Evolutionary conservation across 192 early-diverging fungal genomes (phyloP), one percentile per base, ranked within the genome.

Genomic region (Endogone sp.): DNA sequence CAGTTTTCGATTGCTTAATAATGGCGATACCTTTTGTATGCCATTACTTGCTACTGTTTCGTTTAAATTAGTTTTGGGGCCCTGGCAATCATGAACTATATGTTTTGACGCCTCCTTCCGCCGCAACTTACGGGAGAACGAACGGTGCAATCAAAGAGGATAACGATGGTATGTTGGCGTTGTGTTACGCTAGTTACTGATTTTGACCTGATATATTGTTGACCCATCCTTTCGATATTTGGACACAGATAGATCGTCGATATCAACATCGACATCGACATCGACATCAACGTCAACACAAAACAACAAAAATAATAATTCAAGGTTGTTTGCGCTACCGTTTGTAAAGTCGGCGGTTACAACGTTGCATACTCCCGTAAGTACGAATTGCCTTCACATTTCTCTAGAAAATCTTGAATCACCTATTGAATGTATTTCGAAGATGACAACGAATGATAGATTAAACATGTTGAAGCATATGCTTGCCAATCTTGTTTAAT

Each of bases 31-130:
- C n/a, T n/a, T n/a, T n/a, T n/a, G n/a, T n/a, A n/a, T n/a, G n/a
- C n/a, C n/a, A n/a, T n/a, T n/a, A n/a, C n/a, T n/a, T n/a, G n/a
- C n/a, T n/a, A n/a, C n/a, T n/a, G n/a, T n/a, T n/a, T n/a, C n/a
- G n/a, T n/a, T n/a, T n/a, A 56, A 56, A 56, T 9, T 68, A 92
- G 89, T 93, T 89, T 66, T 94, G 93, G 93, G 87, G 86, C 16
- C 68, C 84, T 3, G 89, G 88, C 37, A 82, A 79, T 55, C 80
- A 81, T 75, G 88, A 90, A 64, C 71, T 94, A 4, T 88, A 49
- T 49, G 37, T 49, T 6, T 16, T 49, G 37, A 49, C 37, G 16
- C 37, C 37, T 0, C 37, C 37, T 49, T 16, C 37, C 37, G 9
- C 1, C 16, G 37, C 9, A 16, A 16, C 9, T 11, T 49, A 49